A percentile compares a stretch with the other conserved stretches of the same genome.
These are phyloP conservation scores for Fraxinus ornus DNA, from an alignment of 305 asterid species.

Conservation along the genomic window DNA sequence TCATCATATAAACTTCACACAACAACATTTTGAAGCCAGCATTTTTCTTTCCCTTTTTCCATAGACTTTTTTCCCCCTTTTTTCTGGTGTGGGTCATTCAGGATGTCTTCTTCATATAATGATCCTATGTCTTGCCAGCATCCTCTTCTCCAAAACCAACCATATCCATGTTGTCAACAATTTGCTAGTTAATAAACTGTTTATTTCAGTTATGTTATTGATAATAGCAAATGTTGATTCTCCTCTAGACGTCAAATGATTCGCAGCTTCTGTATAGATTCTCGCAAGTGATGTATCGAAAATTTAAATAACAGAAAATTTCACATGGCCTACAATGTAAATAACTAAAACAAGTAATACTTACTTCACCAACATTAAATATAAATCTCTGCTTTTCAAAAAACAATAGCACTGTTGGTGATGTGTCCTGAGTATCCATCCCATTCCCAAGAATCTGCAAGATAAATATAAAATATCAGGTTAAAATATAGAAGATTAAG, in stretches of 20 bases:
- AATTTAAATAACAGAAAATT: background rate
- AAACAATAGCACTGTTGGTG: slow-evolving; percentile 88
- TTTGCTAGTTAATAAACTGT: background rate
- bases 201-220: background rate
- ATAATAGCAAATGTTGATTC: background rate
- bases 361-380: slow-evolving; percentile 97
- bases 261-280: background rate
- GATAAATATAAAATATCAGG: background rate
- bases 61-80: background rate
- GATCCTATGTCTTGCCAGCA: background rate
- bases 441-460: slow-evolving; percentile 96
- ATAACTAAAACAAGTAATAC: slow-evolving; percentile 16
- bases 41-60: background rate
- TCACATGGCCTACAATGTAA: background rate
- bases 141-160: background rate
- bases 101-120: background rate
- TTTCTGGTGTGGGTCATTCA: background rate
- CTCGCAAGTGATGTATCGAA: background rate
- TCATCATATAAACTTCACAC: background rate
- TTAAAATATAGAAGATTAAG: background rate
- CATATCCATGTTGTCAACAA: background rate
- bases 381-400: slow-evolving; percentile 94
- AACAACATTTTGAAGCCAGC: background rate
- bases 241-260: background rate
- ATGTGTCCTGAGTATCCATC: slow-evolving; percentile 97